Conservation (phyloP, 352 stramenopile genomes). For the Phytophthora syringae region DNA sequence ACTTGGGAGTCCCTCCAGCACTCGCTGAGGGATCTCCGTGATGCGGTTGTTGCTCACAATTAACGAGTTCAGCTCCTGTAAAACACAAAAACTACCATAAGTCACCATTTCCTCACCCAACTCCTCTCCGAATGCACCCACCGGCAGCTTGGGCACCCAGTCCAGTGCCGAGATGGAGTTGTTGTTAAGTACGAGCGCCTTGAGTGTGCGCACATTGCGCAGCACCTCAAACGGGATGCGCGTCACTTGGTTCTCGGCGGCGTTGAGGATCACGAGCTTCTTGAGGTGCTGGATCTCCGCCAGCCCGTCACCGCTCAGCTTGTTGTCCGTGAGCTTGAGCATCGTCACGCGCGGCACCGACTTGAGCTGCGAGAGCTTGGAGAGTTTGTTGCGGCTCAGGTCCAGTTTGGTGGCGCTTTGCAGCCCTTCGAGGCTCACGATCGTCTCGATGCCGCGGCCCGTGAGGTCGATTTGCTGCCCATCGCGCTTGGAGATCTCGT, state of each 20-base stretch:
- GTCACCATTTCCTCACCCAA: conserved; percentile 28
- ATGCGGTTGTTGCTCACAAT: conserved; percentile 90
- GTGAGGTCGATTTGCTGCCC: conserved; percentile 70
- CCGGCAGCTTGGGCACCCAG: conserved; percentile 78
- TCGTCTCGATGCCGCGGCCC: conserved; percentile 76
- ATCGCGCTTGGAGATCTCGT: conserved; percentile 55
- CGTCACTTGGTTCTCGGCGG: conserved; percentile 75
- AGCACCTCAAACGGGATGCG: conserved; percentile 76
- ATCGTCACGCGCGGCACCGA: conserved; percentile 66
- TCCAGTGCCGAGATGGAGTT: conserved; percentile 86
- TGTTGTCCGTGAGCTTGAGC: conserved; percentile 84
- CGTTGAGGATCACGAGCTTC: conserved; percentile 85
- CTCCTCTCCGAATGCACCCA: too few relatives aligned
- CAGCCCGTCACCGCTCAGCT: conserved; percentile 73
- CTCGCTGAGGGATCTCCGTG: conserved; percentile 59
- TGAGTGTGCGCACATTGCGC: conserved; percentile 70
- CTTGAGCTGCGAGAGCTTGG: conserved; percentile 80
- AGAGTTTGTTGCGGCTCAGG: conserved; percentile 87
- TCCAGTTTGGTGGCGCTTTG: conserved; percentile 74
- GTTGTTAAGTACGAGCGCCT: conserved; percentile 87
- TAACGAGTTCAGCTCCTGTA: conserved; percentile 79
- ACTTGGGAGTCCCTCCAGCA: conserved; percentile 69
- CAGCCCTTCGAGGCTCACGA: conserved; percentile 76
- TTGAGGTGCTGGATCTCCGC: conserved; percentile 75
- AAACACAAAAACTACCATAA: background rate